Base-by-base conservation (phyloP, 805 yeast species). In the Blastobotrys terrestris region DNA sequence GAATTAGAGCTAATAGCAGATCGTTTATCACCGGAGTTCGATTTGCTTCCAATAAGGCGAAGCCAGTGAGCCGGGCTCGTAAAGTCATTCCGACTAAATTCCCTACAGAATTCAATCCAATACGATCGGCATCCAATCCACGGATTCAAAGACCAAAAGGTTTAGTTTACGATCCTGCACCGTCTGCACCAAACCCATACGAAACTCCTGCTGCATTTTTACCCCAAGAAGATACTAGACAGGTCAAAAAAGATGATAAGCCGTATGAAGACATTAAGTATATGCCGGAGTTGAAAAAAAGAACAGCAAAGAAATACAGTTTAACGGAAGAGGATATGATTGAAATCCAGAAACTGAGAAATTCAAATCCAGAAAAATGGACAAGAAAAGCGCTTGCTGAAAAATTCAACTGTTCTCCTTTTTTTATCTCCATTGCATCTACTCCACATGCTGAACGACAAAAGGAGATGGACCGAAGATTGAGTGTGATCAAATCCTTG, bases 121-220 rank as follows among this genome's bases (percentile, higher is more conserved):
- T 70, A 42, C 73, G 81, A 53, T 85, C 92, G 19, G 83, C 88
- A 6, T 78, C 76, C 60, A 86, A 84, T 64, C 81, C 85, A 66
- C 77, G 78, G 58, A 78, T 79, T 54, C 65, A 72, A 50, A 70
- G 77, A 16, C 79, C 83, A 1, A 72, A 76, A 20, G 92, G 92
- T 3, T 69, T 87, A 22, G 78, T 81, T 42, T 74, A 72, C 61
- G 75, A 78, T 57, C 83, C 83, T 16, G 77, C 88, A 43, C 90
- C 89, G 20, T 78, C 91, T 2, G 77, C 85, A 13, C 74, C 84
- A 22, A 68, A 77, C 11, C 79, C 67, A 53, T 67, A 56, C 67
- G 77, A 72, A 65, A 83, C 94, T 1, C 95, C 95, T 15, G 75
- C 74, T 50, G 80, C 83, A 2, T 87, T 87, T 65, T 67, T 87